Evolutionary conservation across 225 moss, liverwort and hornwort species (phyloP).

Genomic region (Pleurozium schreberi): DNA sequence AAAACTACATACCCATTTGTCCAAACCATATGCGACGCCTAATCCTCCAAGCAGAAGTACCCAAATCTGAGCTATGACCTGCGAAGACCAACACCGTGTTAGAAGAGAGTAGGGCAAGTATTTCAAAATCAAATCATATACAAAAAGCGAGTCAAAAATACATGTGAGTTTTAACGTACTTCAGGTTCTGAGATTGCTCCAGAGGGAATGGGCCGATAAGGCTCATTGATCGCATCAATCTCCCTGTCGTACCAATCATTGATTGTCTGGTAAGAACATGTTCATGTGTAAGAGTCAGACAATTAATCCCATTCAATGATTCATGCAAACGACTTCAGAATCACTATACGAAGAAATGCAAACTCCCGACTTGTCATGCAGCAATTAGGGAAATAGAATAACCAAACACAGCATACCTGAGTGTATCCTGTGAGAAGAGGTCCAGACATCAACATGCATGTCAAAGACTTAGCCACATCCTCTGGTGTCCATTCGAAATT

Average conservation of each 20-base stretch:
- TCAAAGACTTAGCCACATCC: slow-evolving; percentile 73
- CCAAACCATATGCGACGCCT: slow-evolving; percentile 68
- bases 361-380: neutral
- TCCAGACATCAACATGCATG: slow-evolving; percentile 95
- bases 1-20: slow-evolving; percentile 58
- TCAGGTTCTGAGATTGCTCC: slow-evolving; percentile 80
- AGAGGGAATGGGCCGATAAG: slow-evolving; percentile 97
- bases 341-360: neutral
- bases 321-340: neutral
- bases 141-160: neutral
- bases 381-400: neutral
- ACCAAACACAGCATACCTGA: slow-evolving; percentile 34
- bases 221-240: slow-evolving; percentile 97
- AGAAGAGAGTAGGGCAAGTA: neutral
- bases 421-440: slow-evolving; percentile 96
- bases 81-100: neutral
- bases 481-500: slow-evolving; percentile 81
- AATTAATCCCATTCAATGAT: neutral
- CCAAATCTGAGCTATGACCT: slow-evolving; percentile 93
- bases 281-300: neutral
- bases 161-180: slow-evolving; percentile 20
- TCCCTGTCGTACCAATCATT: slow-evolving; percentile 97
- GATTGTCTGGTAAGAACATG: slow-evolving; percentile 58
- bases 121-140: neutral
- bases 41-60: slow-evolving; percentile 81